Conservation (phyloP, 164 flowering plant species). For the Vitis labrusca region DNA sequence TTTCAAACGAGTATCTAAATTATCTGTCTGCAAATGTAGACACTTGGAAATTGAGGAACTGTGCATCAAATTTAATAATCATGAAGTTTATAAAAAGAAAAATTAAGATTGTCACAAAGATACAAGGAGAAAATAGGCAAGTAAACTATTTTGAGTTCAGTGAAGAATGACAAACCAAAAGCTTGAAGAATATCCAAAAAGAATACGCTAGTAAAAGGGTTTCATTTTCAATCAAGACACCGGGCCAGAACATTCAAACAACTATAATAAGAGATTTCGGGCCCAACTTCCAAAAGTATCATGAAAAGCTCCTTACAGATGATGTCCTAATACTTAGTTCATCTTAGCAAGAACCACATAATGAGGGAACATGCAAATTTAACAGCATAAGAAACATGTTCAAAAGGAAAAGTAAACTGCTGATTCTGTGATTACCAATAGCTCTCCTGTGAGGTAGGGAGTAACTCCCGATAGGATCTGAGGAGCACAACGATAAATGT, state of each 20-base stretch:
- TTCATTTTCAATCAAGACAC: background rate
- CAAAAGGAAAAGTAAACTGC: background rate
- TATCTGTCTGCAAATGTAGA: slow-evolving; percentile 63
- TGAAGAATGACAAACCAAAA: background rate
- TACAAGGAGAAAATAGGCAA: too few species aligned
- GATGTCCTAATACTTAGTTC: background rate
- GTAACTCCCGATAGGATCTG: slow-evolving; percentile 72
- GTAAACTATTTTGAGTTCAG: too few species aligned
- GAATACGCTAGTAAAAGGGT: background rate
- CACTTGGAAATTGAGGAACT: slow-evolving; percentile 8
- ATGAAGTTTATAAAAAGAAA: too few species aligned
- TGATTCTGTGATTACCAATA: slow-evolving; percentile 62
- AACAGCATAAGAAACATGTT: background rate
- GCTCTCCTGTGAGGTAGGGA: slow-evolving; percentile 85
- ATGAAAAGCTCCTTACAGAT: too few species aligned
- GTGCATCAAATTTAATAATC: slow-evolving; percentile 2
- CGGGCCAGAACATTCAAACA: background rate
- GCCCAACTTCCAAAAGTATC: background rate
- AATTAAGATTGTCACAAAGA: too few species aligned
- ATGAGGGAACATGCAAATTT: background rate
- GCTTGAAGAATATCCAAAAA: background rate
- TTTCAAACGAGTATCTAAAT: slow-evolving; percentile 70
- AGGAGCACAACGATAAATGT: slow-evolving; percentile 87
- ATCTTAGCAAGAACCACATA: background rate
- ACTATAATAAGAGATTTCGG: background rate